Base-by-base conservation (phyloP, 2,329 filamentous ascomycete genomes). In the Microdochium paspali region DNA sequence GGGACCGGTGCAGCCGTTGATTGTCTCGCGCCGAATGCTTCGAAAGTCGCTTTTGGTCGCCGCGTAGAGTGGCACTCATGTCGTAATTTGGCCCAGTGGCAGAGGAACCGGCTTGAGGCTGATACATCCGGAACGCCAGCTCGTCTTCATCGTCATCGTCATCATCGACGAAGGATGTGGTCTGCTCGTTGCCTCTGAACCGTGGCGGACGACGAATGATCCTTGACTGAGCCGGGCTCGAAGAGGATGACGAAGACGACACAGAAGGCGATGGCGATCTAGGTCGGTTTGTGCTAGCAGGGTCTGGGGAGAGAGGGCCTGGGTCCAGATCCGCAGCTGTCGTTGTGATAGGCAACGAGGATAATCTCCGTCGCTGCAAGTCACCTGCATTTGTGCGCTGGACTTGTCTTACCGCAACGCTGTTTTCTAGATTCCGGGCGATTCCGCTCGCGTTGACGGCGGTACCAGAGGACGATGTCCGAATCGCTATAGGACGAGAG, bases 161-260 rank as follows among this genome's bases (percentile, higher is more conserved):
- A n/a, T 79, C 77, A 20, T 66, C 73, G 12, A 65, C 65, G 25
- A 68, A 69, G 4, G 56, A 57, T n/a, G 57, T 60, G 3, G 57
- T 55, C 12, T 58, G 60, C n/a, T 72, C 67, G 18, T 56, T 58
- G 53, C 49, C 50, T 44, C 71, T 67, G 49, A 73, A 79, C 20
- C 75, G 70, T 10, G 78, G 77, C 3, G 78, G 78, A 2, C 78
- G 73, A 21, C 76, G 74, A 56, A 81, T 80, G 52, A 81, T 80
- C 48, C 77, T 71, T 13, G 77, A 81, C 56, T 80, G 73, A 3
- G 73, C 77, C 0, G 75, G 74, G 51, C 70, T 71, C 1, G 74
- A 79, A 24, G 69, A 61, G 0, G 61, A 62, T 0, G 63, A 64
- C 0, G 64, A 64, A 1, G 62, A 61, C 1, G 69, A 61, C 0